A percentile compares a stretch with the other conserved stretches of the same genome.
Evolutionary conservation across 768 basidiomycete species (phyloP).

Genomic region (Rhizopogon rudus): DNA sequence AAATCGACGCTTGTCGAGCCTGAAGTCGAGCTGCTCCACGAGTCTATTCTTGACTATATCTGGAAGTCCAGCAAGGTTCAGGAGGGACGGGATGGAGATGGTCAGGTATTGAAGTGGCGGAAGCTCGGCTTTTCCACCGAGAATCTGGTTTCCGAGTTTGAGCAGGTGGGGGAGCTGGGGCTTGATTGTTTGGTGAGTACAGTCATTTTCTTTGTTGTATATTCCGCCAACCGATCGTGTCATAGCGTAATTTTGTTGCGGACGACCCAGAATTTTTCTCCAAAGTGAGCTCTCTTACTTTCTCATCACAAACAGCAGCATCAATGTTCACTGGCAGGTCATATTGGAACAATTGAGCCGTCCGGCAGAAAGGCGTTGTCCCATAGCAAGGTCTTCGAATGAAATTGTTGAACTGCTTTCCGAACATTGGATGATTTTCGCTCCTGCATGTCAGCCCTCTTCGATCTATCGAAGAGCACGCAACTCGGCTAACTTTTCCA

Average conservation of each 20-base stretch:
- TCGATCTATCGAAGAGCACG: background rate
- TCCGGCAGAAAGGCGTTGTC: constrained; percentile 70
- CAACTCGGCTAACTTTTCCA: constrained; percentile 2
- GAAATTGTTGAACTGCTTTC: constrained; percentile 82
- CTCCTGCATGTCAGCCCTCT: constrained; percentile 66
- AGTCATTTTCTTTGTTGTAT: background rate
- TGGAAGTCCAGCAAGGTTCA: constrained; percentile 60
- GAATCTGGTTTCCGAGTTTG: constrained; percentile 71
- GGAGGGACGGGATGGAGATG: constrained; percentile 46
- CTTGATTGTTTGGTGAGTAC: constrained; percentile 72
- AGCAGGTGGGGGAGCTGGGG: constrained; percentile 74
- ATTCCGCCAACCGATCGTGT: background rate
- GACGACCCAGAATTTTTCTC: constrained; percentile 69
- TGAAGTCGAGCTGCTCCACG: constrained; percentile 54
- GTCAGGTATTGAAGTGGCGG: constrained; percentile 61
- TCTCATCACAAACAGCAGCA: background rate
- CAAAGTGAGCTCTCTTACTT: constrained; percentile 39
- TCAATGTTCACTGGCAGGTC: constrained; percentile 39
- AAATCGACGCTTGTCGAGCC: constrained; percentile 77
- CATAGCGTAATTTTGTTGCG: constrained; percentile 63
- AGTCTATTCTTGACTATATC: constrained; percentile 53
- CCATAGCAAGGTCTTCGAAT: constrained; percentile 78
- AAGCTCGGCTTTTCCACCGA: constrained; percentile 76
- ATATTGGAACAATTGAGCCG: constrained; percentile 78
- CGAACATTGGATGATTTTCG: constrained; percentile 82